These are phyloP conservation scores for Clitopilus passeckerianus DNA, from an alignment of 768 basidiomycete genomes.

Conservation along the genomic window DNA sequence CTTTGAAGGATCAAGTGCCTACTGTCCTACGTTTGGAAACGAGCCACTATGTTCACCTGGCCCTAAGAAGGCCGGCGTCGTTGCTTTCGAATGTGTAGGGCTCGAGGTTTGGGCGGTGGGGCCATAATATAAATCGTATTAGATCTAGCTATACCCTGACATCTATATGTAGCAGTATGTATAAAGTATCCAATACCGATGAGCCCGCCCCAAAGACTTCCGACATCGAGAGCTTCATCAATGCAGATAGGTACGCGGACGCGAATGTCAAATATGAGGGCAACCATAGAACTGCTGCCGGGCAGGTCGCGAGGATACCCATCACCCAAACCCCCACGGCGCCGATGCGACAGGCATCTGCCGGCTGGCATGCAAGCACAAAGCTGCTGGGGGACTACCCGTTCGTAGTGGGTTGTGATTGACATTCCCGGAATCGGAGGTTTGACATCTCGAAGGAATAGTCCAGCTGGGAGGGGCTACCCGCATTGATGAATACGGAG, in stretches of 20 bases:
- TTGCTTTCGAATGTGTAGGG: constrained; percentile 86
- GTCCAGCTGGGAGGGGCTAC: background rate
- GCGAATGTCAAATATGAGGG: too few relatives aligned
- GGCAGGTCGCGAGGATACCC: too few relatives aligned
- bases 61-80: constrained; percentile 38
- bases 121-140: constrained; percentile 15
- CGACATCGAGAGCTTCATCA: too few relatives aligned
- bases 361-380: too few relatives aligned
- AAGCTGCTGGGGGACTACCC: too few relatives aligned
- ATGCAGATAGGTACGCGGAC: too few relatives aligned
- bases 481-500: background rate
- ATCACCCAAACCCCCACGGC: too few relatives aligned
- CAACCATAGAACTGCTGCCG: too few relatives aligned
- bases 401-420: background rate
- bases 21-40: constrained; percentile 85
- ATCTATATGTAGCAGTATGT: background rate
- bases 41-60: constrained; percentile 67
- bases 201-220: too few relatives aligned
- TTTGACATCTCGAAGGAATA: background rate
- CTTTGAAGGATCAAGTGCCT: constrained; percentile 77
- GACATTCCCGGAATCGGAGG: background rate
- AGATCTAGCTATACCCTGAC: too few relatives aligned
- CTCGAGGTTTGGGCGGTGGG: constrained; percentile 89
- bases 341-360: too few relatives aligned
- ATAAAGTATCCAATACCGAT: background rate